phyloP scores from a whole-genome alignment of 1,139 yeast species.

The Candida sp. region DNA sequence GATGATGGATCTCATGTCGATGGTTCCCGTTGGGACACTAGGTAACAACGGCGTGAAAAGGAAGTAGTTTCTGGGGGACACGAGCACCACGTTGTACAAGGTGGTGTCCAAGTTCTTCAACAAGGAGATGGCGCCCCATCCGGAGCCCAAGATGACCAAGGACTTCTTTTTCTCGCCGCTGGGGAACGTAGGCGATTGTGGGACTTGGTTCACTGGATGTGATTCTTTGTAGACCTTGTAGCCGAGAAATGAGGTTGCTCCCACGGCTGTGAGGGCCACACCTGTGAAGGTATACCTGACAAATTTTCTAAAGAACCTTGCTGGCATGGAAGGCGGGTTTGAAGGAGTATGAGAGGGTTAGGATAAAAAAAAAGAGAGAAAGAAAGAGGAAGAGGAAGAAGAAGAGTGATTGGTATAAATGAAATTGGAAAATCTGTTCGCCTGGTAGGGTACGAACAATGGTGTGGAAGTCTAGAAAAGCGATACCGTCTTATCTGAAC shows the following conservation, averaged over 20 bases:
- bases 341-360: background rate
- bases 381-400: no score
- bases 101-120: constrained; percentile 85
- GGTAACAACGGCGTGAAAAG: constrained; percentile 93
- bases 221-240: constrained; percentile 62
- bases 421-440: no score
- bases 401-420: background rate
- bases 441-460: no score
- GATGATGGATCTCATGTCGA: constrained; percentile 86
- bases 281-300: constrained; percentile 3
- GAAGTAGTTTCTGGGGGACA: constrained; percentile 94
- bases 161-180: constrained; percentile 84
- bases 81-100: constrained; percentile 82
- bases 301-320: constrained; percentile 2
- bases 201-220: constrained; percentile 58
- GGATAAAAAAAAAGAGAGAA: background rate
- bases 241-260: constrained; percentile 35
- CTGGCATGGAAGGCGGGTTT: background rate
- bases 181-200: constrained; percentile 57
- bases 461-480: no score
- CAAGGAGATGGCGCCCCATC: constrained; percentile 90
- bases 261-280: constrained; percentile 3
- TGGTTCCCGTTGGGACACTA: constrained; percentile 91
- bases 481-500: no score
- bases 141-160: constrained; percentile 86